phyloP scores from a whole-genome alignment of 108 stramenopile genomes.

The Pseudonitzschia pungens region DNA sequence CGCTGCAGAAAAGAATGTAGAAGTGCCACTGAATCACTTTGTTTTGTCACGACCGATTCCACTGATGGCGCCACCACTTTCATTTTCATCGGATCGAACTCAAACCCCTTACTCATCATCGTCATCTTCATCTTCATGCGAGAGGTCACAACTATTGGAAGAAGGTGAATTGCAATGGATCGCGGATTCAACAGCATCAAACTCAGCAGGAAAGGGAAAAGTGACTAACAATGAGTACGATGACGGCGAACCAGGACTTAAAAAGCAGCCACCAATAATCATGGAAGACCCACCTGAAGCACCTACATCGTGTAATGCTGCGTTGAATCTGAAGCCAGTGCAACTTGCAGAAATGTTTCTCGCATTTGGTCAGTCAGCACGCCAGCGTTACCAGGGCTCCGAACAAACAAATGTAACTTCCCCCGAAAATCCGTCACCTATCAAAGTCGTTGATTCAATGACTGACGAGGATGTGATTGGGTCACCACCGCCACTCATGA shows the following conservation, averaged over 20 bases:
- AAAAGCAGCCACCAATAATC: slow-evolving; percentile 6
- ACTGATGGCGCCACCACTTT: not conserved
- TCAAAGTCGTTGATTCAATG: not conserved
- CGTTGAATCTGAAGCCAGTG: slow-evolving; percentile 20
- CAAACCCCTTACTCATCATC: not conserved
- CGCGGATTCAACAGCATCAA: not conserved
- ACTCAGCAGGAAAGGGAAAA: not conserved
- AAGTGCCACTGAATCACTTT: slow-evolving; percentile 3
- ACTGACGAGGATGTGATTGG: not conserved
- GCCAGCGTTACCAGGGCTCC: slow-evolving; percentile 9
- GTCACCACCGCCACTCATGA: slow-evolving; percentile 7
- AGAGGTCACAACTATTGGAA: not conserved
- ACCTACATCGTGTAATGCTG: slow-evolving; percentile 24
- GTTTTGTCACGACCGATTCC: not conserved
- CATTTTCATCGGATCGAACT: not conserved
- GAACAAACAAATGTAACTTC: not conserved
- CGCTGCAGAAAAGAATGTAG: not conserved
- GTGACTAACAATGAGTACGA: not conserved
- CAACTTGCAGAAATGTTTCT: slow-evolving; percentile 32
- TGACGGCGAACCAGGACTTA: not conserved
- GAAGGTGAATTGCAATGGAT: not conserved
- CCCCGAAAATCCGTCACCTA: not conserved
- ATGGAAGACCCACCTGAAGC: slow-evolving; percentile 30
- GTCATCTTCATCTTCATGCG: not conserved
- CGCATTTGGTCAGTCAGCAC: slow-evolving; percentile 20